phyloP scores from a whole-genome alignment of 2,329 filamentous ascomycete species.

The Penicillium sp. region DNA sequence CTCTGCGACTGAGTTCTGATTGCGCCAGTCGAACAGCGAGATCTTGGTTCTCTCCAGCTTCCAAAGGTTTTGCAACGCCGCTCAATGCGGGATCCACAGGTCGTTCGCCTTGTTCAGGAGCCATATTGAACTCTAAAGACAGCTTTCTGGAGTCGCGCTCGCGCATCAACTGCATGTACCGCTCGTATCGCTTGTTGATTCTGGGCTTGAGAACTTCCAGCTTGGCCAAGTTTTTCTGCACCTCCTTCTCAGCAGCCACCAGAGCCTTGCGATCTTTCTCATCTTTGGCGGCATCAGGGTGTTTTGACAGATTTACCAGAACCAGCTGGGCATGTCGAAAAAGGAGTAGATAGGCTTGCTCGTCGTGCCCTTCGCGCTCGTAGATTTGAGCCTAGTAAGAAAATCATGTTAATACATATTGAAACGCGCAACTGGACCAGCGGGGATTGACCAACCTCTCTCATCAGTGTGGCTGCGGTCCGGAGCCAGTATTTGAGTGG shows the following conservation, averaged over 20 bases:
- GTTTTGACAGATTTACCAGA: slow-evolving; percentile 69
- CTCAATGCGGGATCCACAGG: slow-evolving; percentile 60
- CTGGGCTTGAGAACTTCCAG: slow-evolving; percentile 79
- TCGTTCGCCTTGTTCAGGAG: slow-evolving; percentile 18
- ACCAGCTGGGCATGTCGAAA: slow-evolving; percentile 87
- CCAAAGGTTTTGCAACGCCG: slow-evolving; percentile 61
- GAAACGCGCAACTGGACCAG: neutral
- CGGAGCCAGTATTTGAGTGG: slow-evolving; percentile 79
- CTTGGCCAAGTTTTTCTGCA: slow-evolving; percentile 65
- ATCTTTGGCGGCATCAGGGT: slow-evolving; percentile 69
- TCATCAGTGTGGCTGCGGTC: slow-evolving; percentile 74
- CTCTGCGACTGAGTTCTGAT: slow-evolving; percentile 68
- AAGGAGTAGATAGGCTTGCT: slow-evolving; percentile 87
- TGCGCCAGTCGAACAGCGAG: slow-evolving; percentile 75
- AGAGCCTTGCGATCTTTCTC: slow-evolving; percentile 59
- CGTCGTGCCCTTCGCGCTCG: slow-evolving; percentile 78
- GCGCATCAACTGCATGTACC: slow-evolving; percentile 59
- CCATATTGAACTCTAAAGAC: slow-evolving; percentile 12
- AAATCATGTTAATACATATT: neutral
- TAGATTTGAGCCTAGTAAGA: slow-evolving; percentile 73
- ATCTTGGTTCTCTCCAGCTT: slow-evolving; percentile 70
- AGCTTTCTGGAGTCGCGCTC: slow-evolving; percentile 47
- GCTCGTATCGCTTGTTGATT: slow-evolving; percentile 69
- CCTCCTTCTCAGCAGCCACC: slow-evolving; percentile 59
- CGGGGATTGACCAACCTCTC: slow-evolving; percentile 64